phyloP scores from a whole-genome alignment of 768 basidiomycete genomes.

The Suillus bovinus region DNA sequence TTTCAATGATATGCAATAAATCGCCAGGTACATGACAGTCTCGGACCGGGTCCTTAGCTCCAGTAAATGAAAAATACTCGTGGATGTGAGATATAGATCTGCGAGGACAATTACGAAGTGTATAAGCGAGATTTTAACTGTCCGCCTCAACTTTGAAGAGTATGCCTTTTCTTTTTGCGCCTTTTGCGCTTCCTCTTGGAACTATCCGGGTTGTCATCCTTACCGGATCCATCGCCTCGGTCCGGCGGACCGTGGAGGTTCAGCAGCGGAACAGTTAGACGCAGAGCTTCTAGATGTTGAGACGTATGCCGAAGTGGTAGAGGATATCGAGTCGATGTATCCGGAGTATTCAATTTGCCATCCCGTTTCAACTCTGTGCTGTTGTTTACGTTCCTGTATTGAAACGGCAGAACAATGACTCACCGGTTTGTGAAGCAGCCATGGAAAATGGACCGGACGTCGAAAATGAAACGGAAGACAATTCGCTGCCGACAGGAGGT shows the following conservation, averaged over 20 bases:
- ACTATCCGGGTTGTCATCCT: constrained; percentile 19
- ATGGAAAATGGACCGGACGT: constrained; percentile 3
- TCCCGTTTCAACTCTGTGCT: constrained; percentile 1
- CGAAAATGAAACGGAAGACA: constrained; percentile 2
- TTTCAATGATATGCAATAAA: background rate
- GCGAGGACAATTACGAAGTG: constrained; percentile 1
- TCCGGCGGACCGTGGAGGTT: constrained; percentile 56
- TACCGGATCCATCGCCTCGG: constrained; percentile 15
- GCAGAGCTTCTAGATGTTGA: constrained; percentile 21
- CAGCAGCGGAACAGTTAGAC: constrained; percentile 45
- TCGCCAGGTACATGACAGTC: background rate
- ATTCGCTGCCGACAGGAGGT: background rate
- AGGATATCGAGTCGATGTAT: background rate
- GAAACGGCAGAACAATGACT: background rate
- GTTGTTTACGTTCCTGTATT: background rate
- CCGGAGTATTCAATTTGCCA: constrained; percentile 1
- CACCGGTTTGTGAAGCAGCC: background rate
- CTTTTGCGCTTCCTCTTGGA: constrained; percentile 57
- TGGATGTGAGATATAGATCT: constrained; percentile 1
- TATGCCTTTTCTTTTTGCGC: constrained; percentile 53
- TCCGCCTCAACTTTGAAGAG: background rate
- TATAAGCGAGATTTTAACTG: background rate
- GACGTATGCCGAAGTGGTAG: constrained; percentile 1
- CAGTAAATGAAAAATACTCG: background rate
- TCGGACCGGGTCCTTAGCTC: background rate